These are phyloP conservation scores for Bacterosira constricta DNA, from an alignment of 108 stramenopile genomes.

Conservation along the genomic window DNA sequence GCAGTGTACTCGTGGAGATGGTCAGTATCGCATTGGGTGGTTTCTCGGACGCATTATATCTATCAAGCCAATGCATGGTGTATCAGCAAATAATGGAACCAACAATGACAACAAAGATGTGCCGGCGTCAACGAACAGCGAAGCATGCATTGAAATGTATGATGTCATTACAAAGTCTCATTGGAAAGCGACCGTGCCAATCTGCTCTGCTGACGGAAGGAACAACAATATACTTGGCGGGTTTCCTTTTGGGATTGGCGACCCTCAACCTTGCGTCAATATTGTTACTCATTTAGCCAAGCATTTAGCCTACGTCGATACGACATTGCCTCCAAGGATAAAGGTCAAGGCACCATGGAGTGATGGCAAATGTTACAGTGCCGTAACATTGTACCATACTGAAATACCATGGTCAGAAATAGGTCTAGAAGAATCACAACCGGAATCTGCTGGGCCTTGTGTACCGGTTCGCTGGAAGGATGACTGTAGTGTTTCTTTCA, in stretches of 20 bases:
- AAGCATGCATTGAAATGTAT: constrained; percentile 24
- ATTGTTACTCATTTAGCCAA: constrained; percentile 27
- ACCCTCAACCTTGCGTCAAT: constrained; percentile 19
- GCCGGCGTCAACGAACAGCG: neutral
- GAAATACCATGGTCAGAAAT: constrained; percentile 34
- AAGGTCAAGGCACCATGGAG: constrained; percentile 30
- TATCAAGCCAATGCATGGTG: neutral
- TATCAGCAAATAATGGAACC: neutral
- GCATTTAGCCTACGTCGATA: constrained; percentile 32
- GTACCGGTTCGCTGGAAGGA: constrained; percentile 39
- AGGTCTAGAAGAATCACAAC: constrained; percentile 2
- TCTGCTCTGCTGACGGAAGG: neutral
- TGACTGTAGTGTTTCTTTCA: constrained; percentile 34
- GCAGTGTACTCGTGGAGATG: no score
- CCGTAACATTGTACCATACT: neutral
- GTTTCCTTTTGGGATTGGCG: constrained; percentile 40
- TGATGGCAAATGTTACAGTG: constrained; percentile 38
- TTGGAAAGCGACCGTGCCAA: constrained; percentile 23
- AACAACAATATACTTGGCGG: constrained; percentile 16
- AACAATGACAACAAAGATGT: neutral
- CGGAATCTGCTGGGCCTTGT: constrained; percentile 16
- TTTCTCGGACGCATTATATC: constrained; percentile 36
- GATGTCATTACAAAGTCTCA: constrained; percentile 25
- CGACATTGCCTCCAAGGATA: constrained; percentile 29
- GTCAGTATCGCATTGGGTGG: constrained; percentile 36